Base-by-base conservation (phyloP, 345 rosid genomes). In the Rhodamnia argentea region DNA sequence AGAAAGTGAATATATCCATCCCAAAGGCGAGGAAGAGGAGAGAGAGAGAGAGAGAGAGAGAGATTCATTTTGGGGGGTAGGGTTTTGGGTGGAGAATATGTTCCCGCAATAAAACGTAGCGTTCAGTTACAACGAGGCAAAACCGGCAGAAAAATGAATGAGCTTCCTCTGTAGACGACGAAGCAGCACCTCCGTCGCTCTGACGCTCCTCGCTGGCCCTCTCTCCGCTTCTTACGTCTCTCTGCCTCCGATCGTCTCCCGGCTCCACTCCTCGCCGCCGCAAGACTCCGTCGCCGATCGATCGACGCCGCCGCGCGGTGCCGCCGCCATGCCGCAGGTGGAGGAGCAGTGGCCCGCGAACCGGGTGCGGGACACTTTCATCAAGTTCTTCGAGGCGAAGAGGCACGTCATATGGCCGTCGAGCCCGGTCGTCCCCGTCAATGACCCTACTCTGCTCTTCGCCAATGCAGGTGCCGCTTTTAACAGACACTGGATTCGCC, bases 401-500 rank as follows among this genome's bases (percentile, higher is more conserved):
- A 52, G 85, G 47, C 99, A 97, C 83, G 92, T 92, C 59, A 29
- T 92, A 86, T 97, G 99, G 99, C 92, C 87, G 74, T 97, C 99
- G 29, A 97, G 99, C 85, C 98, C 98, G 24, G 99, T 96, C 26
- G 99, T 97, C 76, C 99, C 99, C 14, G 91, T 89, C 64, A 95
- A 93, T 62, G 99, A 97, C 86, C 99, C 99, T 8, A 95, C 99
- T 82, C 97, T 97, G 75, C 93, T 97, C 84, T 97, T 97, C 82
- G 98, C 96, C 47, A 97, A 97, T 87, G 99, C 98, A 42, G 99
- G 99, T 97, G 93, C 40, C 20, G 62, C 14, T 44, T 27, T 82
- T 27, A 40, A 0, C 37, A 13, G 84, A 82, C 57, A 47, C 2
- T 4, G 32, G 37, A 53, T 16, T 23, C 84, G 40, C 1, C 18